Evolutionary conservation across 345 rosid genomes (phyloP).

Genomic region (Bretschneidera sinensis): DNA sequence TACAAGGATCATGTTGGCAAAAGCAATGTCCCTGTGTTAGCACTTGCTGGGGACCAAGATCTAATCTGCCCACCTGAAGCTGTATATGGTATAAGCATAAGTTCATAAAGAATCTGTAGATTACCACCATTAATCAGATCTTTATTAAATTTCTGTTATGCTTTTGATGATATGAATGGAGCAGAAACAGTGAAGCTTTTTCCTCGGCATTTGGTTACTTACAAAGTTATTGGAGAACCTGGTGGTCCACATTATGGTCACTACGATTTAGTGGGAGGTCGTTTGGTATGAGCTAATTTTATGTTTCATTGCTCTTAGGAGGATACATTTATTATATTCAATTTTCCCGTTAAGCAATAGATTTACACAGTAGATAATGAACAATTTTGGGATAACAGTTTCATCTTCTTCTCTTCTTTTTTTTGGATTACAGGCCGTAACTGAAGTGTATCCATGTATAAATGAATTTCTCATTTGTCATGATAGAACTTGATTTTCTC

Average conservation of each 20-base stretch:
- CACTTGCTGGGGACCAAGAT: slow-evolving; percentile 81
- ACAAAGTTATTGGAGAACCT: slow-evolving; percentile 65
- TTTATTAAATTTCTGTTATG: background rate
- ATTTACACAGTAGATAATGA: no score
- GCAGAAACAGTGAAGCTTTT: slow-evolving; percentile 78
- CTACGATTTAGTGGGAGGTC: slow-evolving; percentile 70
- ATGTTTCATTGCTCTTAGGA: background rate
- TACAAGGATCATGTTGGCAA: slow-evolving; percentile 66
- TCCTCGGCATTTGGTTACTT: slow-evolving; percentile 50
- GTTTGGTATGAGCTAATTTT: slow-evolving; percentile 41
- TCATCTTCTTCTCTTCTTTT: background rate
- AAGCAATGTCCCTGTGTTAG: slow-evolving; percentile 70
- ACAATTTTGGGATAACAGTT: background rate
- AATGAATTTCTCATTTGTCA: slow-evolving; percentile 50
- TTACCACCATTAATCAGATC: background rate
- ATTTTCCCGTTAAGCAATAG: background rate
- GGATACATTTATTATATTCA: no score
- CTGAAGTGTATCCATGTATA: slow-evolving; percentile 55
- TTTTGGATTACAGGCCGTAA: slow-evolving; percentile 41
- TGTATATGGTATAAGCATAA: slow-evolving; percentile 50
- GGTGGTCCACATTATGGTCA: slow-evolving; percentile 82
- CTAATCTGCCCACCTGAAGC: slow-evolving; percentile 80
- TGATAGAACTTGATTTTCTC: slow-evolving; percentile 29
- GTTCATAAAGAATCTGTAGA: background rate
- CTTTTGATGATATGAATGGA: slow-evolving; percentile 14